These are phyloP conservation scores for Globisporangium uncinulatum DNA, from an alignment of 352 stramenopile species.

Conservation along the genomic window DNA sequence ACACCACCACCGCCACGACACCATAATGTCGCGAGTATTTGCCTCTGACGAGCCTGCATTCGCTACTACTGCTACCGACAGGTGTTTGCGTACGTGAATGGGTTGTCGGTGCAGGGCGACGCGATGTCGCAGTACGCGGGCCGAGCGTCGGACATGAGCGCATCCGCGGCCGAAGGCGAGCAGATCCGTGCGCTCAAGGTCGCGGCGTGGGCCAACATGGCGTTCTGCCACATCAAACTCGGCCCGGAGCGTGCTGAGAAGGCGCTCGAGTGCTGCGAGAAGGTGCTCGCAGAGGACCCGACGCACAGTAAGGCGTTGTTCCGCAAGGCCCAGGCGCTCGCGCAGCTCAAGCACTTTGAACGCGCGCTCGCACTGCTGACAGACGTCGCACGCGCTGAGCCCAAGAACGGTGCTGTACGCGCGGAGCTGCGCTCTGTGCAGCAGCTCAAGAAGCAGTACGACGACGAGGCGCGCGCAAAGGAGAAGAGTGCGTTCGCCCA, in stretches of 20 bases:
- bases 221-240: constrained; percentile 77
- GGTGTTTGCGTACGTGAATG: constrained; percentile 84
- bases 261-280: constrained; percentile 63
- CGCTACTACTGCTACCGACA: not conserved
- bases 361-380: constrained; percentile 47
- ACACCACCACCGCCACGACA: no score
- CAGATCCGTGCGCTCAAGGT: constrained; percentile 68
- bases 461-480: constrained; percentile 46
- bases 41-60: not conserved
- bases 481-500: constrained; percentile 61
- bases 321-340: constrained; percentile 72
- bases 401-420: constrained; percentile 64
- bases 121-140: constrained; percentile 73
- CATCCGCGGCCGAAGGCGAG: constrained; percentile 36
- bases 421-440: constrained; percentile 52
- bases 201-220: constrained; percentile 74
- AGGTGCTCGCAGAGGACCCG: constrained; percentile 60
- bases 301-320: constrained; percentile 75
- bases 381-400: constrained; percentile 48
- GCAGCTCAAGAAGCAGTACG: constrained; percentile 46
- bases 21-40: no score
- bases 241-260: constrained; percentile 28
- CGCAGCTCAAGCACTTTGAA: constrained; percentile 50
- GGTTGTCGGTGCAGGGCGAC: constrained; percentile 64
- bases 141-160: constrained; percentile 37